These are phyloP conservation scores for Claviceps pazoutovae DNA, from an alignment of 2,329 filamentous ascomycete species.

Conservation along the genomic window DNA sequence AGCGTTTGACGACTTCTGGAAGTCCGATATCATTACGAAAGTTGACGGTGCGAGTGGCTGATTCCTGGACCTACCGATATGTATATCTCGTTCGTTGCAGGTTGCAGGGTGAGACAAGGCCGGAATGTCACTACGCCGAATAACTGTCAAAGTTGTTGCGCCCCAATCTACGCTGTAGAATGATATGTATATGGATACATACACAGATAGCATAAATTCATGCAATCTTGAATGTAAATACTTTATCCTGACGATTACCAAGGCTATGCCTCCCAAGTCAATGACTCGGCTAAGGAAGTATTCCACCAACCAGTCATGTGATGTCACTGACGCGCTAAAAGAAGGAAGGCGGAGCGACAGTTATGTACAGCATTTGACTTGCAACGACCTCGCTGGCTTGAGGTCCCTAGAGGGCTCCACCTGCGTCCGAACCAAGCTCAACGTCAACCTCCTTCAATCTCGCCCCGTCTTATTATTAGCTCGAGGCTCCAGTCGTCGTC, in stretches of 20 bases:
- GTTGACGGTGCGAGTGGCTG: too few species aligned
- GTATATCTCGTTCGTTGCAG: not conserved
- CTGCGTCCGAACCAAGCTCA: conserved; percentile 23
- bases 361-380: not conserved
- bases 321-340: conserved; percentile 16
- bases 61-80: too few species aligned
- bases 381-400: conserved; percentile 10
- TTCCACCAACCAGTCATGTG: conserved; percentile 21
- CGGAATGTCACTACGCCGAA: not conserved
- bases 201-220: too few species aligned
- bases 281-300: not conserved
- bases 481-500: conserved; percentile 3
- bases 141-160: not conserved
- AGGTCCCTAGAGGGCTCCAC: conserved; percentile 16
- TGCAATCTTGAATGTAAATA: too few species aligned
- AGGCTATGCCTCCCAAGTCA: too few species aligned
- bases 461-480: conserved; percentile 10
- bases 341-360: too few species aligned
- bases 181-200: too few species aligned
- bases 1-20: not conserved
- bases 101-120: not conserved
- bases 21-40: too few species aligned
- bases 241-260: too few species aligned
- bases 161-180: not conserved
- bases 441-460: conserved; percentile 23